Base-by-base conservation (phyloP, 306 rosid genomes). In the Ochetophila trinervis region DNA sequence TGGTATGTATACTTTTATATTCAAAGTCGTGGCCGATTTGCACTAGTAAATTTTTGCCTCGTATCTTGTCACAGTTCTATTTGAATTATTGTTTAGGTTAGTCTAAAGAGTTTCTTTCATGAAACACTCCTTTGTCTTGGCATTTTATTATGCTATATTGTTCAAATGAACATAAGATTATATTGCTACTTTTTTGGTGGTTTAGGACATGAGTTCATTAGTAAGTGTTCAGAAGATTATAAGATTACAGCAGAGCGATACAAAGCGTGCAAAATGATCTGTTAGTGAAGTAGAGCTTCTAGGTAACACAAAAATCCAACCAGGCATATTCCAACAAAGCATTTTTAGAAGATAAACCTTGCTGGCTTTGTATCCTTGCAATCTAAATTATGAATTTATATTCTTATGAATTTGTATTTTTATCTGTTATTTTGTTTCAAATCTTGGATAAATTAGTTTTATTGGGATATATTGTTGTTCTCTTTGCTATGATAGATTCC, bases 1-100 rank as follows among this genome's bases (percentile, higher is more conserved):
- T 65, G 97, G 99, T 93, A 81, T 53, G 84, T 84, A 65, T 62
- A 19, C 66, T 74, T 51, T 72, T 60, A 42, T 66, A 44, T 52
- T 9, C 62, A 64, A 57, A 65, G 36, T 65, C 58, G 40, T 65
- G 37, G 59, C 47, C 40, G 57, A 21, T 65, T 52, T 18, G 40
- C 21, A 2, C n/a, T 34, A 37, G 10, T 50, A 16, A 16, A 50
- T 19, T 21, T 62, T 61, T 36, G 32, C 40, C 57, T 61, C 24
- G 44, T 49, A 49, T 55, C 56, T 18, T 5, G 50, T 22, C 42
- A 52, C 17, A 32, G 30, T 13, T 50, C 20, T 62, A 11, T 19
- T 14, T 57, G 19, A 45, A 14, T 37, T 3, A 37, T 37, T 37
- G 44, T 37, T 37, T 37, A 37, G 11, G 45, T 21, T 53, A 49